Conservation (phyloP, 2,329 filamentous ascomycete genomes). For the Nigrospora oryzae region DNA sequence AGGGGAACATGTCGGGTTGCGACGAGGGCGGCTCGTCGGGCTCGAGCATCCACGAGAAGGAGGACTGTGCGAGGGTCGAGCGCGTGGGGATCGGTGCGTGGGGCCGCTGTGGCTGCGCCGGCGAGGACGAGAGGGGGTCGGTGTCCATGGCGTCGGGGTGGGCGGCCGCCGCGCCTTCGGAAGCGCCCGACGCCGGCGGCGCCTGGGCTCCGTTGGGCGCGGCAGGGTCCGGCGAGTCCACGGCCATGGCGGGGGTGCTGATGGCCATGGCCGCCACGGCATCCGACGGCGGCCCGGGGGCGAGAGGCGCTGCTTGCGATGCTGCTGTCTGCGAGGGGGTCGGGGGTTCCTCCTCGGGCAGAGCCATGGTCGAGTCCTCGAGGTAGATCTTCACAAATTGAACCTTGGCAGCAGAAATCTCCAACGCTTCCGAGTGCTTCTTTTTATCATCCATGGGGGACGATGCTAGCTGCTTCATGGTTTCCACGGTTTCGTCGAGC, state of each 20-base stretch:
- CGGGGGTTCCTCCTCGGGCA: constrained; percentile 29
- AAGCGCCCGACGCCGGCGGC: background rate
- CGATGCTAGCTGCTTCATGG: constrained; percentile 52
- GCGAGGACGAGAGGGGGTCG: constrained; percentile 12
- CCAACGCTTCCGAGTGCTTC: constrained; percentile 43
- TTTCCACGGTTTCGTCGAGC: constrained; percentile 57
- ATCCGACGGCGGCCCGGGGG: constrained; percentile 12
- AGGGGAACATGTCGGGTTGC: background rate
- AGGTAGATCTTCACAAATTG: constrained; percentile 57
- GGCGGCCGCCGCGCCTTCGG: background rate
- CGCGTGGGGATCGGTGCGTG: constrained; percentile 45
- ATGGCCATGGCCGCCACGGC: constrained; percentile 18
- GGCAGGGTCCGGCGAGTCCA: background rate
- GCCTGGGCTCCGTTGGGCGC: background rate
- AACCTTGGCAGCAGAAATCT: constrained; percentile 52
- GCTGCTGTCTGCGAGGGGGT: constrained; percentile 5
- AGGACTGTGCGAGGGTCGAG: constrained; percentile 63
- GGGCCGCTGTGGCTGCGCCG: constrained; percentile 13
- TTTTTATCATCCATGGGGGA: constrained; percentile 38
- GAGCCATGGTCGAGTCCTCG: constrained; percentile 46
- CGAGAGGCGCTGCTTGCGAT: background rate
- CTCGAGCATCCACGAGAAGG: constrained; percentile 73
- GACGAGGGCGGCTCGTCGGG: constrained; percentile 31
- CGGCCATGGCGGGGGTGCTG: constrained; percentile 3
- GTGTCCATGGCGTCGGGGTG: constrained; percentile 5